Evolutionary conservation across 2,329 filamentous ascomycete genomes (phyloP).

Genomic region (Monosporascus sp.): DNA sequence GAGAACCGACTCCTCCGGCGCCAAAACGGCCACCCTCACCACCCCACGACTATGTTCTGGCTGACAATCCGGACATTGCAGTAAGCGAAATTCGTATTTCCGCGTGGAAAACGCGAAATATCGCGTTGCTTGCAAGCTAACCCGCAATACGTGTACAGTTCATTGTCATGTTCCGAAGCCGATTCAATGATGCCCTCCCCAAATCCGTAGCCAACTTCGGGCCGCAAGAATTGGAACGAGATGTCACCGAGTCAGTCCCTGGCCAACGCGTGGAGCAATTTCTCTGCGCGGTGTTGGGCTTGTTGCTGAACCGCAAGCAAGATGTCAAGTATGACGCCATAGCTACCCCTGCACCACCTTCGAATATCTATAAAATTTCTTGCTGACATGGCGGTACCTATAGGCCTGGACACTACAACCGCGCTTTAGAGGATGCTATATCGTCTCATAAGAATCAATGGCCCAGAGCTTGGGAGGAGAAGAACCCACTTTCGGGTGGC

Average conservation of each 20-base stretch:
- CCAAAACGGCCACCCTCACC: constrained; percentile 82
- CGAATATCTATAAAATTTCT: background rate
- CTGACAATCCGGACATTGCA: constrained; percentile 87
- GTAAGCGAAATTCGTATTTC: constrained; percentile 54
- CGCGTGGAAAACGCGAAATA: constrained; percentile 46
- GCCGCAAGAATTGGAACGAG: constrained; percentile 89
- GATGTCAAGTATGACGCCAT: constrained; percentile 79
- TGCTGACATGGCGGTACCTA: constrained; percentile 14
- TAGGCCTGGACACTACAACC: constrained; percentile 86
- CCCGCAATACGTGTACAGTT: constrained; percentile 54
- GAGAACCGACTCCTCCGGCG: constrained; percentile 58
- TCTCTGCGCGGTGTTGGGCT: constrained; percentile 79
- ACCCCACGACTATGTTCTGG: constrained; percentile 81
- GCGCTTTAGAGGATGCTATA: constrained; percentile 90
- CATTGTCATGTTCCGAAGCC: constrained; percentile 94
- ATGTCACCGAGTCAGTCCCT: constrained; percentile 70
- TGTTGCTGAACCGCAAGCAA: constrained; percentile 95
- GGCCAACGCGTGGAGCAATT: constrained; percentile 83
- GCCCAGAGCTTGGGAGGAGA: constrained; percentile 75
- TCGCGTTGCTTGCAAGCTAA: constrained; percentile 41
- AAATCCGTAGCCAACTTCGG: constrained; percentile 85
- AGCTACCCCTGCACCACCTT: constrained; percentile 2
- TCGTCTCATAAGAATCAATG: constrained; percentile 82
- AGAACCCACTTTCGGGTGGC: constrained; percentile 77
- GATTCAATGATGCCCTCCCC: constrained; percentile 85